Evolutionary conservation across 116 monocot genomes (phyloP), one percentile per base, ranked within the genome.

Genomic region (Phalaenopsis hybrid): DNA sequence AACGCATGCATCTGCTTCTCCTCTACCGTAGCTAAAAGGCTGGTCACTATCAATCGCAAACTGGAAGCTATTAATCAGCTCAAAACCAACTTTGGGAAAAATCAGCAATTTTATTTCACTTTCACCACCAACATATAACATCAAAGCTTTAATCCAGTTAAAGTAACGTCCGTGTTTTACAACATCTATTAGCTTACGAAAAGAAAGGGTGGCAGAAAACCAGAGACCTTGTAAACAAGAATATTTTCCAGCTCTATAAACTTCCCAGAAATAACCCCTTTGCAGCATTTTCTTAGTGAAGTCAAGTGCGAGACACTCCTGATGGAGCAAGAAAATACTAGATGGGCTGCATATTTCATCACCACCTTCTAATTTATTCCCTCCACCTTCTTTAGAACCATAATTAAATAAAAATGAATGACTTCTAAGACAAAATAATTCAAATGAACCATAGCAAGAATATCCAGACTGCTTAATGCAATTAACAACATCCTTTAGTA

Each of bases 51-150:
- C 65, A 76, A 44, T 34, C 50, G 92, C 86, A 70, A 44, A 75
- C 28, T 87, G 87, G 74, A 98, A 74, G 50, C 77, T 87, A 76
- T 81, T 85, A 48, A 94, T 81, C 69, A 98, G 82, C 28, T 86
- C 48, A 46, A 80, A 74, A n/a, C 89, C 88, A 44, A 76, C 77
- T 50, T 85, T 86, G 37, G 98, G 94, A 74, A 88, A 93, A 76
- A 93, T 83, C 33, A 95, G 81, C 57, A 95, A 82, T 81, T 89
- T 93, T 10, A 94, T 86, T 87, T 98, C 95, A 89, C 89, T 95
- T 86, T 98, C 98, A 82, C 85, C 85, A 67, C 90, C 93, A 83
- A 88, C 79, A 45, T 91, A 83, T 73, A 98, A 75, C 81, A 92
- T 84, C 70, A 98, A 76, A 82, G 88, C 93, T 87, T 81, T 92